A percentile compares a stretch with the other conserved stretches of the same genome.
phyloP scores from a whole-genome alignment of 2,329 filamentous ascomycete species.

The Diaporthe velutina region DNA sequence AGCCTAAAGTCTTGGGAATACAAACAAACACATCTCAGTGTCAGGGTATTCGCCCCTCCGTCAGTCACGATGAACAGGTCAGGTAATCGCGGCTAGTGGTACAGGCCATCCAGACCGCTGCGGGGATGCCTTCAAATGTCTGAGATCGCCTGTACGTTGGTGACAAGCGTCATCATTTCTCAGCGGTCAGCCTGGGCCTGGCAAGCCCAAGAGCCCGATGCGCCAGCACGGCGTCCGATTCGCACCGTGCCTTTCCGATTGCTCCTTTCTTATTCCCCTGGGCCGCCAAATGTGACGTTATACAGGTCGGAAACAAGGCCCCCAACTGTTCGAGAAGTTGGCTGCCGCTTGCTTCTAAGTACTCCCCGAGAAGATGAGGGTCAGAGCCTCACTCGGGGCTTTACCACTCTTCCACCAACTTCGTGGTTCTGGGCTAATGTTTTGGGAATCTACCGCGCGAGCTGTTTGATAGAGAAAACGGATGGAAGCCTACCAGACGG shows the following conservation, averaged over 20 bases:
- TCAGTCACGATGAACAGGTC: neutral
- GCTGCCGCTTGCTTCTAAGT: neutral
- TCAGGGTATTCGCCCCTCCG: neutral
- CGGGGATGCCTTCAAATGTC: neutral
- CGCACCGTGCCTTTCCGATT: neutral
- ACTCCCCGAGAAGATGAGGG: neutral
- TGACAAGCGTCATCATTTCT: constrained; percentile 10
- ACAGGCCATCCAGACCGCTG: neutral
- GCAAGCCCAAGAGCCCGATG: constrained; percentile 13
- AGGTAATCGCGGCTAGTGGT: neutral
- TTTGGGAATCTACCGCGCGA: neutral
- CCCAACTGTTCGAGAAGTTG: neutral
- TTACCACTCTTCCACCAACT: neutral
- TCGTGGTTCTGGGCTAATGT: neutral
- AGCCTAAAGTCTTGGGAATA: neutral
- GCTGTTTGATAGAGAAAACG: neutral
- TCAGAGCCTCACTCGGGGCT: neutral
- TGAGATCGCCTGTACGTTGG: constrained; percentile 6
- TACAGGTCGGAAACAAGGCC: constrained; percentile 1
- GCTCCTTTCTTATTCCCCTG: neutral
- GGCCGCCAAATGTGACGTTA: constrained; percentile 7
- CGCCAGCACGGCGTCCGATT: neutral
- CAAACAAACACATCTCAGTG: neutral
- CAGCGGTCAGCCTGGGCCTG: neutral
- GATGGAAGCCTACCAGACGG: neutral